Evolutionary conservation across 805 yeast genomes (phyloP).

Genomic region (Saturnispora sekii): DNA sequence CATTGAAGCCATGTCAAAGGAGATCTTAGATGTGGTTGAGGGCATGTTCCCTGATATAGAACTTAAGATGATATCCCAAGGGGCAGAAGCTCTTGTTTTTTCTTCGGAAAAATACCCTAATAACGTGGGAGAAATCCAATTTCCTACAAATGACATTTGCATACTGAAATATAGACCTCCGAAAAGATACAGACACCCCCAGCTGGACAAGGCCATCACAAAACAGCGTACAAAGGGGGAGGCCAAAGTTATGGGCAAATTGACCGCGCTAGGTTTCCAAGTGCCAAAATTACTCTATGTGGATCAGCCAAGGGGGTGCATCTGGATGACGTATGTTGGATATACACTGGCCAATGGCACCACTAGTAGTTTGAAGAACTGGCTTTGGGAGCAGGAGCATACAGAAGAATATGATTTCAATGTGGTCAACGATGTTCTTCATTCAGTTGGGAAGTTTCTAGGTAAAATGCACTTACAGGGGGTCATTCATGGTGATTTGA

Average conservation of each 20-base stretch:
- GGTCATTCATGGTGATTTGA: slow-evolving; percentile 87
- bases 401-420: slow-evolving; percentile 18
- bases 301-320: slow-evolving; percentile 69
- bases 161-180: slow-evolving; percentile 82
- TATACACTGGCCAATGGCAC: slow-evolving; percentile 40
- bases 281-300: slow-evolving; percentile 68
- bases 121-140: slow-evolving; percentile 27
- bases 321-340: slow-evolving; percentile 83
- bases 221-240: slow-evolving; percentile 79
- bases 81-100: slow-evolving; percentile 85
- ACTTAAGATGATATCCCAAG: slow-evolving; percentile 59
- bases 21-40: slow-evolving; percentile 35
- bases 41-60: slow-evolving; percentile 39
- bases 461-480: slow-evolving; percentile 68
- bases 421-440: slow-evolving; percentile 36
- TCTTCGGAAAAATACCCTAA: slow-evolving; percentile 59
- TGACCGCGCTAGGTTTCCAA: slow-evolving; percentile 43
- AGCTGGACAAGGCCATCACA: slow-evolving; percentile 65
- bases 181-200: slow-evolving; percentile 84
- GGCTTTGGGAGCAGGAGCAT: slow-evolving; percentile 51
- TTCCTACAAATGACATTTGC: slow-evolving; percentile 21
- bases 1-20: slow-evolving; percentile 38
- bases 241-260: slow-evolving; percentile 60
- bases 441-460: slow-evolving; percentile 53
- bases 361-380: slow-evolving; percentile 60